Percentiles rank a stretch among this genome's conserved stretches.
Evolutionary conservation across 75 land plant genomes (phyloP).

Genomic region (Sequoia sempervirens): DNA sequence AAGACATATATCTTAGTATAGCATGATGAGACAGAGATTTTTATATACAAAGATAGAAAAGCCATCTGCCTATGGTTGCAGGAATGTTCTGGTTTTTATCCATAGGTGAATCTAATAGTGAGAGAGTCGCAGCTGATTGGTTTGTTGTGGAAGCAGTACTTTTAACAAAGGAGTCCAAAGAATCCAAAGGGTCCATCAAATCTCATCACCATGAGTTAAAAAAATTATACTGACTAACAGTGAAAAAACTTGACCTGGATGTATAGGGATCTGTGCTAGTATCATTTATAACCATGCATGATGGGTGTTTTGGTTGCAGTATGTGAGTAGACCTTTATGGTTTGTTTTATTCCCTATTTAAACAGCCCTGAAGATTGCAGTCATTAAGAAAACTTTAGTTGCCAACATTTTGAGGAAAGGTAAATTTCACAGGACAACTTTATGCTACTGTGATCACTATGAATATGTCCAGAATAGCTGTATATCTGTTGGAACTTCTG

Average conservation of each 20-base stretch:
- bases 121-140: not conserved
- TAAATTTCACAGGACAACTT: not conserved
- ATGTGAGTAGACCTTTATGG: not conserved
- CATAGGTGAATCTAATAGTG: not conserved
- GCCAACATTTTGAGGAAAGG: not conserved
- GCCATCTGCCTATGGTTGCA: not conserved
- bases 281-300: not conserved
- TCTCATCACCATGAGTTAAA: not conserved
- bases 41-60: not conserved
- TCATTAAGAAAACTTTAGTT: not conserved
- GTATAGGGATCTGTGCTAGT: not conserved
- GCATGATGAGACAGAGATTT: not conserved
- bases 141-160: not conserved
- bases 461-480: not conserved
- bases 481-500: not conserved
- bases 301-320: not conserved
- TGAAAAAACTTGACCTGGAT: not conserved
- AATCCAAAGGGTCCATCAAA: not conserved
- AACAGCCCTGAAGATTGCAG: not conserved
- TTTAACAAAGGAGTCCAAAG: not conserved
- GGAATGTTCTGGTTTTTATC: not conserved
- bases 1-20: not conserved
- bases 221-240: not conserved
- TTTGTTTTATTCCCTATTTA: not conserved
- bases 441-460: not conserved